phyloP scores from a whole-genome alignment of 805 yeast species.

The Myxozyma vanderwaltii region DNA sequence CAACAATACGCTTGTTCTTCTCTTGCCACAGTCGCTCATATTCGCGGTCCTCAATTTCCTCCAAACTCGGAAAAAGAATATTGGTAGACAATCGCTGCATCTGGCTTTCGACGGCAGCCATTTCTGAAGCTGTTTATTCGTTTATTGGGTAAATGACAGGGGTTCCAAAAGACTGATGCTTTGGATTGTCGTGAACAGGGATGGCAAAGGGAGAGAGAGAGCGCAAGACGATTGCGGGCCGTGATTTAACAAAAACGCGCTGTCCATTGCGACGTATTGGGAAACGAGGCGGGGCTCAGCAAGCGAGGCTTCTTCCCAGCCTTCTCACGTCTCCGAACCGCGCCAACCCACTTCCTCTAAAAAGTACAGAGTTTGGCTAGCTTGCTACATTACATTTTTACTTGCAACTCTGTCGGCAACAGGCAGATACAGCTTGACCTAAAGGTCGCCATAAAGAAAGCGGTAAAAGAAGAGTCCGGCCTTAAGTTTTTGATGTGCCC shows the following conservation, averaged over 20 bases:
- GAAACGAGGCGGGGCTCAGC: slow-evolving; percentile 5
- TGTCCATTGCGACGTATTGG: neutral
- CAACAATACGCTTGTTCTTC: slow-evolving; percentile 6
- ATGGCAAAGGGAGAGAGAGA: neutral
- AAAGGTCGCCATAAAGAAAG: too few species aligned
- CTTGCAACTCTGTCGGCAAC: too few species aligned
- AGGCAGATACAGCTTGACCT: too few species aligned
- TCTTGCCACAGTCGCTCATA: slow-evolving; percentile 1
- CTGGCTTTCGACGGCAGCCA: neutral
- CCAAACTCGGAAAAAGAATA: neutral
- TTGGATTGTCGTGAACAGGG: too few species aligned
- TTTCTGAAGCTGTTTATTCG: too few species aligned
- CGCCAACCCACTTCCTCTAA: neutral
- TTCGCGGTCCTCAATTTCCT: neutral
- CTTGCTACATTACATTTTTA: too few species aligned
- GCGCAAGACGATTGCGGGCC: neutral
- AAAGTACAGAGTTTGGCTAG: neutral
- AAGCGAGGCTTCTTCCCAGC: neutral
- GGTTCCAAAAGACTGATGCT: too few species aligned
- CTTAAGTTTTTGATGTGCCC: too few species aligned
- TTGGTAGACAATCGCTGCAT: neutral
- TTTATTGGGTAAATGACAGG: too few species aligned
- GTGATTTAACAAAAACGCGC: neutral
- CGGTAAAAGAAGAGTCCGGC: too few species aligned
- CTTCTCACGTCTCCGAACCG: neutral